Percentiles rank a stretch among this genome's conserved stretches.
Evolutionary conservation across 345 rosid genomes (phyloP).

Genomic region (Eutrema heterophyllum): DNA sequence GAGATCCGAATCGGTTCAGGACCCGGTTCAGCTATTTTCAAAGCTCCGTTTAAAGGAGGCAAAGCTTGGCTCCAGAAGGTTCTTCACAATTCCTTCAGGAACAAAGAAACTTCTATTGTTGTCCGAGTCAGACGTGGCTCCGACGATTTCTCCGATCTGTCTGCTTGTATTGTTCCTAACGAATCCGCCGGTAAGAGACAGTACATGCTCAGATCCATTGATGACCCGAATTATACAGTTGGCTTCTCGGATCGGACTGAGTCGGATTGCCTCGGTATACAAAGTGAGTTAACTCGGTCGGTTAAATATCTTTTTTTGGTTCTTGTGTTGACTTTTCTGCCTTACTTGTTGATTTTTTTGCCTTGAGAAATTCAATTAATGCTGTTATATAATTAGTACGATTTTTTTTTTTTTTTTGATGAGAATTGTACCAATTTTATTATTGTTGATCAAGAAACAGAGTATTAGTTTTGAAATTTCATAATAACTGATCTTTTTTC

Average conservation of each 20-base stretch:
- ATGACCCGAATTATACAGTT: slow-evolving; percentile 85
- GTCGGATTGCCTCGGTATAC: slow-evolving; percentile 72
- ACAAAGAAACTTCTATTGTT: slow-evolving; percentile 71
- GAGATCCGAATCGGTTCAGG: slow-evolving; percentile 74
- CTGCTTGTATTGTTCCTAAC: slow-evolving; percentile 89
- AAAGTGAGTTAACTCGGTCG: slow-evolving; percentile 51
- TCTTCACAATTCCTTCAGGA: slow-evolving; percentile 60
- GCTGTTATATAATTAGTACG: not conserved
- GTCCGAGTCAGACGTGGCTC: slow-evolving; percentile 73
- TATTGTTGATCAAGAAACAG: not conserved
- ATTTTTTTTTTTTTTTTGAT: not conserved
- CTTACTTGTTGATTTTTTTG: not conserved
- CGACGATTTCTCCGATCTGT: slow-evolving; percentile 62
- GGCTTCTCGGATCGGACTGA: slow-evolving; percentile 86
- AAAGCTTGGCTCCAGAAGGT: slow-evolving; percentile 71
- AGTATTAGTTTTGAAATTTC: not conserved
- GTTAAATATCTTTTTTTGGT: not conserved
- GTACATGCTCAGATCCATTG: slow-evolving; percentile 77
- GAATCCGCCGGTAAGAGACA: slow-evolving; percentile 61
- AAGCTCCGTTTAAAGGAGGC: slow-evolving; percentile 87
- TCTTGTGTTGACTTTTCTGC: slow-evolving; percentile 15
- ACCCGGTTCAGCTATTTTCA: slow-evolving; percentile 35
- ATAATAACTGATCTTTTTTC: no score
- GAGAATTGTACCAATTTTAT: not conserved
- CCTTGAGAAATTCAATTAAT: not conserved